phyloP scores from a whole-genome alignment of 2,329 filamentous ascomycete species.

The Fusarium piperis region DNA sequence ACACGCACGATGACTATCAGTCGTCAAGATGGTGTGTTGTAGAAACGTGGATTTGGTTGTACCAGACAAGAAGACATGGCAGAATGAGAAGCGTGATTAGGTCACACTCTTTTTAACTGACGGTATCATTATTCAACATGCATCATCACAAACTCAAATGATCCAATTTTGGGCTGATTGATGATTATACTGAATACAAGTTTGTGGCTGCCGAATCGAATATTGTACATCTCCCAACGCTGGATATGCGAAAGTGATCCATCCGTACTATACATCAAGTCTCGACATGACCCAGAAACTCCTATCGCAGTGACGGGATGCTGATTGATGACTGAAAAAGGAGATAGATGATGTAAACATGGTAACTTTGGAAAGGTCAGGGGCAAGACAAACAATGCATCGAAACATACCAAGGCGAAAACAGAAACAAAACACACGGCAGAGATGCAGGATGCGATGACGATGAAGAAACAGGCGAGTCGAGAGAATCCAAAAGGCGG shows the following conservation, averaged over 20 bases:
- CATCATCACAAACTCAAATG: no score
- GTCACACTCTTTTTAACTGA: neutral
- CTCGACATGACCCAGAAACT: conserved; percentile 16
- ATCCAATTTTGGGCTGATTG: no score
- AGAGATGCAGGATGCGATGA: neutral
- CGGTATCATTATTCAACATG: neutral
- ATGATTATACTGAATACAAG: neutral
- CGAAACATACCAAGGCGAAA: neutral
- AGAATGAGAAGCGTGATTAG: neutral
- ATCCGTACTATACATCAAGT: conserved; percentile 5
- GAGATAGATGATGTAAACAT: neutral
- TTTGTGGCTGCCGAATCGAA: conserved; percentile 2
- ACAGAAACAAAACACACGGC: neutral
- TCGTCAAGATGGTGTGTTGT: neutral
- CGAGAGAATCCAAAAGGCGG: conserved; percentile 9
- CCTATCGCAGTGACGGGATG: conserved; percentile 7
- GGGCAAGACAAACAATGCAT: neutral
- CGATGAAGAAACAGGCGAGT: neutral
- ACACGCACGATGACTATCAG: neutral
- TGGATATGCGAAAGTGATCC: conserved; percentile 14
- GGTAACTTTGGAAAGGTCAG: neutral
- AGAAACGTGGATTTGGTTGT: neutral
- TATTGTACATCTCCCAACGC: conserved; percentile 17
- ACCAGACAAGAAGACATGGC: neutral
- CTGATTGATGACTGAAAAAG: conserved; percentile 7